phyloP scores from a whole-genome alignment of 2,329 filamentous ascomycete genomes.

The Furcasterigmium sp. region DNA sequence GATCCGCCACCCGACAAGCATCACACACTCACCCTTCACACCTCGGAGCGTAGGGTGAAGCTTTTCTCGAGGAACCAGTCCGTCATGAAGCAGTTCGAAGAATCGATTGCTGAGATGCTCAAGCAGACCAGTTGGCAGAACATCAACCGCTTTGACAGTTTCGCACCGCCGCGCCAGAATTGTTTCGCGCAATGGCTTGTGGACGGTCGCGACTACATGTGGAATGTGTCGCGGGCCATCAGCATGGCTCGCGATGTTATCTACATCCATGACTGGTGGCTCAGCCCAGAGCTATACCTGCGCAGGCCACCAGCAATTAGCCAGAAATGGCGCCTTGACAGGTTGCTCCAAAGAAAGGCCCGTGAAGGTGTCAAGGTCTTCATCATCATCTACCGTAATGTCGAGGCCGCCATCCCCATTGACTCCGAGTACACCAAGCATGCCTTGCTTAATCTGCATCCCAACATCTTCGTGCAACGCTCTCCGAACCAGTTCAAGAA shows the following conservation, averaged over 20 bases:
- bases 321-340: constrained; percentile 94
- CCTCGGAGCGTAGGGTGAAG: constrained; percentile 88
- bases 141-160: constrained; percentile 84
- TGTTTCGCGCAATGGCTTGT: constrained; percentile 96
- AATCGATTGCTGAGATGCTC: constrained; percentile 84
- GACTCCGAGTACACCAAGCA: constrained; percentile 98
- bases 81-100: constrained; percentile 85
- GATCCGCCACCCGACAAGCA: constrained; percentile 50
- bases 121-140: constrained; percentile 77
- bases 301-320: constrained; percentile 89
- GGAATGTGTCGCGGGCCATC: constrained; percentile 95
- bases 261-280: constrained; percentile 99
- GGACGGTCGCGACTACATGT: constrained; percentile 97
- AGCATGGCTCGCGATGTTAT: constrained; percentile 97
- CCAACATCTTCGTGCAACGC: constrained; percentile 92
- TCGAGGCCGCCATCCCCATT: constrained; percentile 94
- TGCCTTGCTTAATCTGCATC: constrained; percentile 88
- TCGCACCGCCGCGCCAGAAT: constrained; percentile 79
- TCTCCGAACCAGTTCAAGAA: constrained; percentile 98
- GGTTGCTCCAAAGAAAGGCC: constrained; percentile 88
- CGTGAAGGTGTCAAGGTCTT: constrained; percentile 96
- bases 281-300: constrained; percentile 94
- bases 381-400: constrained; percentile 95
- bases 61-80: constrained; percentile 87
- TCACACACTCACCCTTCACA: constrained; percentile 82